A percentile compares a stretch with the other conserved stretches of the same genome.
phyloP scores from a whole-genome alignment of 163 green algal genomes.

The Prototheca stagnorum region DNA sequence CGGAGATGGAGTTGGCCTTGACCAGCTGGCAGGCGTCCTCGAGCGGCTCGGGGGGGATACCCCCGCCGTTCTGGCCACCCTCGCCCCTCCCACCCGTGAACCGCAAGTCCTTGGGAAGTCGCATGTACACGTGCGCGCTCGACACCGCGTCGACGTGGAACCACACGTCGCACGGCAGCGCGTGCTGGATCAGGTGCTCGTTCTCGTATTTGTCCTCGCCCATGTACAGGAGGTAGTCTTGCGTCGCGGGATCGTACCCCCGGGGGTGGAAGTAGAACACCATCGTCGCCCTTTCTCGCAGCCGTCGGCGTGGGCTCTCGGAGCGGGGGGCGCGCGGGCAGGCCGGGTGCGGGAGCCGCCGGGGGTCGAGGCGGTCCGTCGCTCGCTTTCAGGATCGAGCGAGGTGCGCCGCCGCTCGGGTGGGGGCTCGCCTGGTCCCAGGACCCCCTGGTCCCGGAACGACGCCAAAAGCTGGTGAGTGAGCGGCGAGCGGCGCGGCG shows the following conservation, averaged over 20 bases:
- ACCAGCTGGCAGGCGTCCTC: constrained; percentile 83
- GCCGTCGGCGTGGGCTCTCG: too few relatives aligned
- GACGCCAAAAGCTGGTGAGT: too few relatives aligned
- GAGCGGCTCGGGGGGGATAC: constrained; percentile 70
- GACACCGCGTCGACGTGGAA: constrained; percentile 95
- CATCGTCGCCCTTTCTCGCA: constrained; percentile 35
- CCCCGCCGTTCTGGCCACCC: constrained; percentile 38
- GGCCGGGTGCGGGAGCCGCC: too few relatives aligned
- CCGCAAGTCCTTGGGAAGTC: constrained; percentile 46
- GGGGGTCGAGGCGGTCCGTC: too few relatives aligned
- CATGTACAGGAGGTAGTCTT: constrained; percentile 85
- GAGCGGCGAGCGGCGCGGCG: too few relatives aligned
- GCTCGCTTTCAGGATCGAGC: too few relatives aligned
- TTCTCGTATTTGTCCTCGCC: constrained; percentile 87
- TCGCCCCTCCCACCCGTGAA: background rate
- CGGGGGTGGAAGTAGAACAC: constrained; percentile 69
- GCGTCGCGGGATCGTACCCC: constrained; percentile 24
- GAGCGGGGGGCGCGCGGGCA: too few relatives aligned
- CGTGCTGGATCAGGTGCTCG: constrained; percentile 78
- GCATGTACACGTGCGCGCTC: constrained; percentile 92
- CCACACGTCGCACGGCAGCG: constrained; percentile 80
- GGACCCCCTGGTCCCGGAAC: too few relatives aligned
- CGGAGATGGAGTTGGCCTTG: constrained; percentile 93
- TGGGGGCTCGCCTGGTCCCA: too few relatives aligned
- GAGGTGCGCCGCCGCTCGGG: too few relatives aligned